These are phyloP conservation scores for Escovopsis sp. DNA, from an alignment of 2,329 filamentous ascomycete genomes.

Conservation along the genomic window DNA sequence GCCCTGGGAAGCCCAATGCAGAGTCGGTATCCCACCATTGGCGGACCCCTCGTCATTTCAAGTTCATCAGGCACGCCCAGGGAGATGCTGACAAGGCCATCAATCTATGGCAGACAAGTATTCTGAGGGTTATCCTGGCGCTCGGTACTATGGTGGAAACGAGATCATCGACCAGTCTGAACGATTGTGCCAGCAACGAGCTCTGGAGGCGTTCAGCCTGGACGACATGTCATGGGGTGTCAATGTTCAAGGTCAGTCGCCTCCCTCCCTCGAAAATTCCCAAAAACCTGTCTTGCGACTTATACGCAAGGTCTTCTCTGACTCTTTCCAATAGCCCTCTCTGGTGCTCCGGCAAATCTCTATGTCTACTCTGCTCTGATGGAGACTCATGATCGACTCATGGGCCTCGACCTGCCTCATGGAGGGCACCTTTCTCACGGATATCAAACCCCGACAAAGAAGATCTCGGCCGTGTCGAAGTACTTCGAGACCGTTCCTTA, in stretches of 20 bases:
- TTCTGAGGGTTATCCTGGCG: slow-evolving; percentile 93
- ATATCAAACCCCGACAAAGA: slow-evolving; percentile 86
- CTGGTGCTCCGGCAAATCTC: slow-evolving; percentile 58
- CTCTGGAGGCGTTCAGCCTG: slow-evolving; percentile 73
- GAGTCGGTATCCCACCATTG: slow-evolving; percentile 36
- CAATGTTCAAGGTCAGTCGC: slow-evolving; percentile 67
- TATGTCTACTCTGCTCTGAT: slow-evolving; percentile 94
- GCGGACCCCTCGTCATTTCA: slow-evolving; percentile 3
- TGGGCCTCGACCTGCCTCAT: slow-evolving; percentile 93
- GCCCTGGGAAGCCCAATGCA: slow-evolving; percentile 90
- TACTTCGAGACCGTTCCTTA: slow-evolving; percentile 99
- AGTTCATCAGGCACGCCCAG: slow-evolving; percentile 2
- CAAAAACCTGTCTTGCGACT: too few species aligned
- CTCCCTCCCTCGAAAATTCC: too few species aligned
- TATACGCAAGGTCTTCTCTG: neutral
- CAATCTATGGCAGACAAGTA: slow-evolving; percentile 59
- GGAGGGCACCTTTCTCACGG: slow-evolving; percentile 93
- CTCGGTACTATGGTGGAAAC: slow-evolving; percentile 92
- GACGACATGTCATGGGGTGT: slow-evolving; percentile 85
- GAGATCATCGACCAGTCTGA: slow-evolving; percentile 90
- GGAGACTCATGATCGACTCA: slow-evolving; percentile 83
- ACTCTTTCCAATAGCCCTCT: slow-evolving; percentile 45
- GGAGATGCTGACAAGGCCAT: slow-evolving; percentile 12
- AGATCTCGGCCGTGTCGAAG: slow-evolving; percentile 96
- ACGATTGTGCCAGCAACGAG: slow-evolving; percentile 75